Percentiles rank a stretch among this genome's conserved stretches.
Conservation (phyloP, 164 flowering plant genomes). For the Magnolia kwangsiensis region DNA sequence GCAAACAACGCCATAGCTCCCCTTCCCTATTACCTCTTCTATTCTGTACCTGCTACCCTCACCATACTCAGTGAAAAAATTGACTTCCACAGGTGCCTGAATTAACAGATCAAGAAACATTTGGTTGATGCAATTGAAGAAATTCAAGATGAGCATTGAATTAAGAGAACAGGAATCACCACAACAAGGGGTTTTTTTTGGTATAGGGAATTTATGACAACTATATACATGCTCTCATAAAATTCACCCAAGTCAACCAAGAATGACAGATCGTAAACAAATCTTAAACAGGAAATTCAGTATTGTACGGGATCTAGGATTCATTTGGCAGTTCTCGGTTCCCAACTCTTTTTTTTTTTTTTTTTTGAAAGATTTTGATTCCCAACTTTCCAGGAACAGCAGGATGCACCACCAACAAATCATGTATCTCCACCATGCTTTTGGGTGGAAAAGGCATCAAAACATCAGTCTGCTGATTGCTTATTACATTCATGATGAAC, state of each 20-base stretch:
- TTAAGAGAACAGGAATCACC: neutral
- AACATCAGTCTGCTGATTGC: too few species aligned
- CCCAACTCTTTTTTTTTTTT: too few species aligned
- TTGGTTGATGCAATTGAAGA: neutral
- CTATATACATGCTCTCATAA: neutral
- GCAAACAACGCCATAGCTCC: constrained; percentile 97
- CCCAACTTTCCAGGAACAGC: too few species aligned
- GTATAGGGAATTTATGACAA: too few species aligned
- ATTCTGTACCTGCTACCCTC: constrained; percentile 86
- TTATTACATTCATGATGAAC: too few species aligned
- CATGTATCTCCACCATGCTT: neutral
- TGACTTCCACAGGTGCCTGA: constrained; percentile 75
- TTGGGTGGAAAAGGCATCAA: too few species aligned
- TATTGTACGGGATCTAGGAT: too few species aligned
- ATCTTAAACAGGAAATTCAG: neutral
- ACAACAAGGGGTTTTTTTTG: neutral
- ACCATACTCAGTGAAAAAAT: constrained; percentile 95
- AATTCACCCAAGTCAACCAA: neutral
- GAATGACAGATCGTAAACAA: neutral
- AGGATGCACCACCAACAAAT: too few species aligned
- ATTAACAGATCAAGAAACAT: constrained; percentile 10
- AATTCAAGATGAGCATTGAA: neutral
- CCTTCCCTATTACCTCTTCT: constrained; percentile 97
- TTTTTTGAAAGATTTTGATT: too few species aligned
- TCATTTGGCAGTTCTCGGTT: neutral